Evolutionary conservation across 208 protist species (phyloP).

Genomic region (Tritrichomonas foetus): DNA sequence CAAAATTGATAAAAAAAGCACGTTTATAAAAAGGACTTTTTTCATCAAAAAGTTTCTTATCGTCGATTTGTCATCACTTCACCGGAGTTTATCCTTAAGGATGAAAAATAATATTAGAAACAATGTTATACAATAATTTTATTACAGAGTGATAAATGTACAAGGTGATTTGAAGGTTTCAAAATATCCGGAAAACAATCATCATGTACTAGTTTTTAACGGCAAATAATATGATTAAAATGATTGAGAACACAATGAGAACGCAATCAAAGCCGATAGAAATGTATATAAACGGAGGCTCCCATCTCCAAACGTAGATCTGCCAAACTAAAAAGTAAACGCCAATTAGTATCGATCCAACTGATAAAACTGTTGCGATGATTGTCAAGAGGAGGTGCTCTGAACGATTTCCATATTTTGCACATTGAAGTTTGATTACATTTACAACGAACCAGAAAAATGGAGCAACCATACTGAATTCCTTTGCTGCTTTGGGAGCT

Average conservation of each 20-base stretch:
- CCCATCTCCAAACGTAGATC: not conserved
- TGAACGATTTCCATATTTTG: not conserved
- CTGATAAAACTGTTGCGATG: not conserved
- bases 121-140: too few species aligned
- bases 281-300: not conserved
- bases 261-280: not conserved
- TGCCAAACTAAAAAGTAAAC: constrained; percentile 33
- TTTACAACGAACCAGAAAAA: not conserved
- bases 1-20: too few species aligned
- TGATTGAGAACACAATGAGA: not conserved
- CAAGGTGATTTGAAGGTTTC: too few species aligned
- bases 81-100: too few species aligned
- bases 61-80: too few species aligned
- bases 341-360: not conserved
- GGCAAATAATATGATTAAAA: not conserved
- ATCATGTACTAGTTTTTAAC: too few species aligned
- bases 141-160: too few species aligned
- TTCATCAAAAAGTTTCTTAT: too few species aligned
- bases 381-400: not conserved
- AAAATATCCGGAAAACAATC: too few species aligned
- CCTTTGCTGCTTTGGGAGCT: not conserved
- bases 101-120: too few species aligned
- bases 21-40: too few species aligned
- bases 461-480: constrained; percentile 26
- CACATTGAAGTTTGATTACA: not conserved